Evolutionary conservation across 1,284 basidiomycete species (phyloP).

Genomic region (Schizophyllum amplum): DNA sequence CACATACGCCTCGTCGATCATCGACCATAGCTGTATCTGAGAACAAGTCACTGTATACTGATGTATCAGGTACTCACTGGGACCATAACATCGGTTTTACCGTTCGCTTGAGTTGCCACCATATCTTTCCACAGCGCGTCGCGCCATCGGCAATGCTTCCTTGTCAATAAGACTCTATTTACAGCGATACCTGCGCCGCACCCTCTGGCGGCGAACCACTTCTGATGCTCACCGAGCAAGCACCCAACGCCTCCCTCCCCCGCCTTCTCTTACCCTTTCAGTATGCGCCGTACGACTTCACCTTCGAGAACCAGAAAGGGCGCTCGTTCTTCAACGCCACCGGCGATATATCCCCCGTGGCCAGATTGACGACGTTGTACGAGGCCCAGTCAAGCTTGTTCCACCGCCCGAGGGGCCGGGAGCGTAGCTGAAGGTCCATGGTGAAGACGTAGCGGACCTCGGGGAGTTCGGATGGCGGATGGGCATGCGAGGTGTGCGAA

Average conservation of each 20-base stretch:
- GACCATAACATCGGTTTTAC: no score
- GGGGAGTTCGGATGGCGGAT: background rate
- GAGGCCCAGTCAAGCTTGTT: constrained; percentile 75
- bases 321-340: constrained; percentile 77
- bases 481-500: background rate
- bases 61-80: no score
- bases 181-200: no score
- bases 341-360: constrained; percentile 66
- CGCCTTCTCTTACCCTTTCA: background rate
- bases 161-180: no score
- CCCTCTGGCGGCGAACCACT: background rate
- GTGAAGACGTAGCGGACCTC: constrained; percentile 68
- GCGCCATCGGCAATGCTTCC: no score
- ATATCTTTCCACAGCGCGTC: no score
- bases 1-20: no score
- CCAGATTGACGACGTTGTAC: constrained; percentile 70
- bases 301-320: constrained; percentile 91
- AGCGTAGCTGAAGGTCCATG: constrained; percentile 77
- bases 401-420: constrained; percentile 79
- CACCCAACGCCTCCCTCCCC: no score
- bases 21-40: no score
- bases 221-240: background rate
- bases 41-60: no score
- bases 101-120: no score
- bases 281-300: constrained; percentile 40